Percentiles rank a stretch among this genome's conserved stretches.
phyloP scores from a whole-genome alignment of 2,329 filamentous ascomycete genomes.

The Aspergillus sp. region DNA sequence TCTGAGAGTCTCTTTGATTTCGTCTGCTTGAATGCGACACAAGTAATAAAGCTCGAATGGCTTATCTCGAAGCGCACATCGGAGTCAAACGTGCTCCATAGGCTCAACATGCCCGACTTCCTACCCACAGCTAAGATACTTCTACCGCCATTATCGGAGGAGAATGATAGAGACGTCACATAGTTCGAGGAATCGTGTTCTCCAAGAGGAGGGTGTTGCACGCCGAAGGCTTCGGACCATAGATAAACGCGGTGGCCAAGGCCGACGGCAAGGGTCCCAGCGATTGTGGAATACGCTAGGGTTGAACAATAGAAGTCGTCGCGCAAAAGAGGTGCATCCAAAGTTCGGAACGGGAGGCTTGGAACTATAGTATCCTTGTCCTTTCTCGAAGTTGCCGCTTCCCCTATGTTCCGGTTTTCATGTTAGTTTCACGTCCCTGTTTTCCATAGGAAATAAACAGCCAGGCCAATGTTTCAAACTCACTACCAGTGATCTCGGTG shows the following conservation, averaged over 20 bases:
- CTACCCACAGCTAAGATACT: constrained; percentile 83
- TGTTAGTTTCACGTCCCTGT: background rate
- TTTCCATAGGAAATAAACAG: background rate
- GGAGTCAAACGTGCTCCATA: constrained; percentile 71
- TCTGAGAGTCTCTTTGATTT: constrained; percentile 52
- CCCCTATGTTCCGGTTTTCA: constrained; percentile 18
- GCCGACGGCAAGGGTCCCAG: constrained; percentile 78
- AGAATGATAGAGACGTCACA: constrained; percentile 87
- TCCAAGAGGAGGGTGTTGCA: constrained; percentile 59
- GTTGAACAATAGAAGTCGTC: constrained; percentile 96
- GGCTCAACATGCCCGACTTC: constrained; percentile 70
- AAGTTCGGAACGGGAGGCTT: constrained; percentile 75
- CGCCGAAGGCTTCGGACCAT: constrained; percentile 78
- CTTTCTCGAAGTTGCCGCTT: constrained; percentile 16
- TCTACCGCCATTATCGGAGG: constrained; percentile 71
- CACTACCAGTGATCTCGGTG: background rate
- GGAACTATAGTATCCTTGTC: constrained; percentile 55
- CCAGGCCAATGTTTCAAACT: background rate
- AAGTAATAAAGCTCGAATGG: constrained; percentile 72
- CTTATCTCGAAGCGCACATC: constrained; percentile 71
- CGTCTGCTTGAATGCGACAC: constrained; percentile 75
- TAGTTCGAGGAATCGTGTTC: constrained; percentile 51
- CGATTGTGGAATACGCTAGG: constrained; percentile 76
- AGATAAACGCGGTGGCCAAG: constrained; percentile 77
- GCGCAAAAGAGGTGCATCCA: constrained; percentile 84